These are phyloP conservation scores for Straminergon stramineum DNA, from an alignment of 225 moss, liverwort and hornwort genomes.

Conservation along the genomic window DNA sequence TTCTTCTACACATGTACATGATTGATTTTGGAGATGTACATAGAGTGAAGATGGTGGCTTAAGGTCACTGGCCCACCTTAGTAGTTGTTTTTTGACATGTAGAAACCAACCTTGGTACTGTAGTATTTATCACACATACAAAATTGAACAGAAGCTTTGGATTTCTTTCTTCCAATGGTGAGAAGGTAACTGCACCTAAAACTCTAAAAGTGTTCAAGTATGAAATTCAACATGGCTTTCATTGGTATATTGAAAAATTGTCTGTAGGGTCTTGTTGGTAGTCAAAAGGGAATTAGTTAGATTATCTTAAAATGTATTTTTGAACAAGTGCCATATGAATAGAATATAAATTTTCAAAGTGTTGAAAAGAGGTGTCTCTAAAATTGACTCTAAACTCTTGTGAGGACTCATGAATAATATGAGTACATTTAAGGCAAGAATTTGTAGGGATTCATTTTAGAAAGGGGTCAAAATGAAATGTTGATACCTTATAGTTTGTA, in stretches of 20 bases:
- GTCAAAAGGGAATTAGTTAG: too few relatives aligned
- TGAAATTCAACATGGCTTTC: neutral
- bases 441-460: neutral
- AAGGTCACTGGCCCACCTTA: too few relatives aligned
- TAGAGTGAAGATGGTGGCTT: too few relatives aligned
- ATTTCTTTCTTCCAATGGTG: neutral
- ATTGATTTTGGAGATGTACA: too few relatives aligned
- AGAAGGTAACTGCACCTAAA: too few relatives aligned
- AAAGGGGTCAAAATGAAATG: rapidly evolving
- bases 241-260: too few relatives aligned
- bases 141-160: neutral
- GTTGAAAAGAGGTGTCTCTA: neutral
- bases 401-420: neutral
- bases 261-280: neutral
- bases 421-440: neutral
- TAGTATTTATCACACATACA: neutral
- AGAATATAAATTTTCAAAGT: neutral
- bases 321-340: neutral
- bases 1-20: too few relatives aligned
- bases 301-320: neutral
- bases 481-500: neutral
- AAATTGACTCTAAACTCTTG: neutral
- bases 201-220: neutral
- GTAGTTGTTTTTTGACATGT: rapidly evolving
- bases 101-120: neutral